phyloP scores from a whole-genome alignment of 177 flowering plant genomes.

The Vitis hybrid region DNA sequence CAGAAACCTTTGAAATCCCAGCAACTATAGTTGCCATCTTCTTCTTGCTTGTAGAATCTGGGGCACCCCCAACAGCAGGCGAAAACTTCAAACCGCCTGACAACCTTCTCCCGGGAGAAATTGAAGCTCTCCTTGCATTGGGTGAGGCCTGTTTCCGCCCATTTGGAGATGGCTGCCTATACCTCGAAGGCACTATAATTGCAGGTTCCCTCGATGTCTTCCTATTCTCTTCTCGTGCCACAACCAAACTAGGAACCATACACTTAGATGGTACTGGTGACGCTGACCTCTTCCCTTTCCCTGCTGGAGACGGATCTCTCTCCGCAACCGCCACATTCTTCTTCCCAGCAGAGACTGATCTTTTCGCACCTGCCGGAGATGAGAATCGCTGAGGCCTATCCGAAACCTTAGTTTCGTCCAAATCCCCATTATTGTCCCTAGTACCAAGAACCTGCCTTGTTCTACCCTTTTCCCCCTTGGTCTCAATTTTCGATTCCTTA shows the following conservation, averaged over 20 bases:
- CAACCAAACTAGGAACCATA: slow-evolving; percentile 77
- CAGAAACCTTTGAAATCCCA: slow-evolving; percentile 73
- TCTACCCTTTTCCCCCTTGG: slow-evolving; percentile 8
- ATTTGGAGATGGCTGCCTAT: slow-evolving; percentile 85
- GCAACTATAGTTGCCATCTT: slow-evolving; percentile 65
- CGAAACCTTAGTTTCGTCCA: slow-evolving; percentile 12
- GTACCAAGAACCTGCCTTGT: slow-evolving; percentile 45
- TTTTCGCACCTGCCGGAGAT: slow-evolving; percentile 48
- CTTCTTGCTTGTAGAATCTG: slow-evolving; percentile 65
- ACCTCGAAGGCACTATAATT: slow-evolving; percentile 87
- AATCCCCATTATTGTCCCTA: slow-evolving; percentile 29
- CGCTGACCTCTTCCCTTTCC: slow-evolving; percentile 58
- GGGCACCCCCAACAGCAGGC: slow-evolving; percentile 32
- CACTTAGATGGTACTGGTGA: slow-evolving; percentile 92
- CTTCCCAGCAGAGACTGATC: slow-evolving; percentile 60
- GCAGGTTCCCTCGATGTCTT: slow-evolving; percentile 68
- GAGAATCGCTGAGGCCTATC: slow-evolving; percentile 49
- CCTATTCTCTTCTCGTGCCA: slow-evolving; percentile 70
- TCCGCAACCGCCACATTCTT: slow-evolving; percentile 38
- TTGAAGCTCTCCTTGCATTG: slow-evolving; percentile 55
- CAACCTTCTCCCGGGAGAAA: slow-evolving; percentile 81
- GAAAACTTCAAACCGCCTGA: slow-evolving; percentile 72
- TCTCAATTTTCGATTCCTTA: slow-evolving; percentile 9
- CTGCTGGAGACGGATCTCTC: slow-evolving; percentile 74
- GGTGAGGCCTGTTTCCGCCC: slow-evolving; percentile 74